phyloP scores from a whole-genome alignment of 257 asterid genomes.

The Buddleja alternifolia region DNA sequence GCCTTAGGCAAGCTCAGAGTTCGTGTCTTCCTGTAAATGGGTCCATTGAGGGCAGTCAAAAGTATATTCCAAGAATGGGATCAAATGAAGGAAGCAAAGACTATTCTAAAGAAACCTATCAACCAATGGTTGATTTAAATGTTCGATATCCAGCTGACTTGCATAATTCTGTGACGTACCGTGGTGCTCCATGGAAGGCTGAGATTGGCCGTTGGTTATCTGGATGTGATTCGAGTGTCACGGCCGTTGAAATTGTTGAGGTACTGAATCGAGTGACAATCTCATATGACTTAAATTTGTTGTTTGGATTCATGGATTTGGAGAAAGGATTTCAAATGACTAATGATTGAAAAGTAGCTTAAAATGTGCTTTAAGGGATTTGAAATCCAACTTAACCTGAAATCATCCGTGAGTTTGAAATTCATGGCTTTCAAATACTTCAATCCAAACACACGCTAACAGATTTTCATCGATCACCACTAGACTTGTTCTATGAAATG shows the following conservation, averaged over 20 bases:
- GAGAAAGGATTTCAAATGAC: too few species aligned
- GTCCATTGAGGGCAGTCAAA: constrained; percentile 32
- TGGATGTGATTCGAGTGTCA: constrained; percentile 58
- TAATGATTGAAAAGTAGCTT: too few species aligned
- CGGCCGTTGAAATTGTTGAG: constrained; percentile 66
- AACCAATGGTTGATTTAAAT: constrained; percentile 50
- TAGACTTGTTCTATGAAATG: background rate
- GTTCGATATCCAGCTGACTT: constrained; percentile 62
- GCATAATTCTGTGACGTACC: constrained; percentile 72
- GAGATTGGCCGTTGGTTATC: constrained; percentile 90
- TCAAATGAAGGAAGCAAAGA: constrained; percentile 34
- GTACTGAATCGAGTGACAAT: constrained; percentile 39
- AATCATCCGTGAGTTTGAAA: too few species aligned
- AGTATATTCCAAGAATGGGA: constrained; percentile 26
- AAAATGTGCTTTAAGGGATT: too few species aligned
- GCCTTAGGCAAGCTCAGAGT: constrained; percentile 48
- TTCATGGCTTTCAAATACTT: too few species aligned
- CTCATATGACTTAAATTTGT: background rate
- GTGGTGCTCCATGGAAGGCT: constrained; percentile 91
- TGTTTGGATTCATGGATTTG: too few species aligned
- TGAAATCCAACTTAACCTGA: too few species aligned
- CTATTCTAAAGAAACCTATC: constrained; percentile 26
- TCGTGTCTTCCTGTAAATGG: constrained; percentile 54
- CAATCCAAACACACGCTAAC: too few species aligned
- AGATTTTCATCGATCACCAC: constrained; percentile 7